Evolutionary conservation across 305 asterid genomes (phyloP).

Genomic region (Coffea humblotiana): DNA sequence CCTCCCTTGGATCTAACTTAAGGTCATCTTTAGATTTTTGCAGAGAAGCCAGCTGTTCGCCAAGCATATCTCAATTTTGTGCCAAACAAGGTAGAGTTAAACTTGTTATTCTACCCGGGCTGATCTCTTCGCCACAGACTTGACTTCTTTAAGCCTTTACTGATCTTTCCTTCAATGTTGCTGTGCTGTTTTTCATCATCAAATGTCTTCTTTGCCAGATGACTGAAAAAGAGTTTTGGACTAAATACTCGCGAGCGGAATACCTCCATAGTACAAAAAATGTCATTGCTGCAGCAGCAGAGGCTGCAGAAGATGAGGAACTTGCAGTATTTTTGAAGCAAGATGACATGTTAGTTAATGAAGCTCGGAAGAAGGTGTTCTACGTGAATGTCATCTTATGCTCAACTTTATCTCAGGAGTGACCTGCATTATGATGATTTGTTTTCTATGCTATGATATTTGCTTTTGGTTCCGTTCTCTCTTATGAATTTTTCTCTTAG

Average conservation of each 20-base stretch:
- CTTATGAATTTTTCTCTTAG: background rate
- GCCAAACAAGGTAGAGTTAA: constrained; percentile 60
- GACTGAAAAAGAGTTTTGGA: constrained; percentile 88
- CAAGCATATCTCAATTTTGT: constrained; percentile 84
- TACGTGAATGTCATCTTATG: constrained; percentile 16
- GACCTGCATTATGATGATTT: background rate
- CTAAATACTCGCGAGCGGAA: constrained; percentile 85
- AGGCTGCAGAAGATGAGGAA: constrained; percentile 99
- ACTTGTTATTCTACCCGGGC: constrained; percentile 6
- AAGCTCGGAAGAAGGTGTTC: constrained; percentile 89
- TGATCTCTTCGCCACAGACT: constrained; percentile 20
- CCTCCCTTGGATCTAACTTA: too few relatives aligned
- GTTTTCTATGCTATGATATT: constrained; percentile 22
- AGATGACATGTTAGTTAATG: constrained; percentile 82
- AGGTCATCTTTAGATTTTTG: constrained; percentile 64
- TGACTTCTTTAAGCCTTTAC: constrained; percentile 6
- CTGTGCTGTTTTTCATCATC: constrained; percentile 8
- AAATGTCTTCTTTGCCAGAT: constrained; percentile 38
- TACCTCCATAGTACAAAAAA: constrained; percentile 89
- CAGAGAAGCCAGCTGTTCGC: constrained; percentile 98
- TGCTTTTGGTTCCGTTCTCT: background rate
- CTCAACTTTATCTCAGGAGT: constrained; percentile 20
- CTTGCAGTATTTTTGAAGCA: constrained; percentile 96
- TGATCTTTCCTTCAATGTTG: background rate
- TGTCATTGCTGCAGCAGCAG: constrained; percentile 96